Conservation (phyloP, 176 grass and related monocot species). For the Carex kokanica region DNA sequence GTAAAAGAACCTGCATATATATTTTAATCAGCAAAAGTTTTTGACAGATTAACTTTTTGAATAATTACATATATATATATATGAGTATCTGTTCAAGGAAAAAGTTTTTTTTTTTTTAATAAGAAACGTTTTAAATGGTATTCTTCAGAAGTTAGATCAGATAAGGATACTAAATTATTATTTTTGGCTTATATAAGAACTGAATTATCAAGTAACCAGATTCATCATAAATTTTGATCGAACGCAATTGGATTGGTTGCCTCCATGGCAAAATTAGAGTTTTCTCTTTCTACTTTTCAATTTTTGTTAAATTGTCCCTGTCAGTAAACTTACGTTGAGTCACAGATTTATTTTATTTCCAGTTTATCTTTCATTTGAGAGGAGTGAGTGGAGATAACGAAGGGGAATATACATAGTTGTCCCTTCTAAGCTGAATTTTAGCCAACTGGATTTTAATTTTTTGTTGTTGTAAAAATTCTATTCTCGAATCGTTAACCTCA, state of each 20-base stretch:
- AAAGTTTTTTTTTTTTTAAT: not conserved
- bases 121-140: not conserved
- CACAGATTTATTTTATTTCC: not conserved
- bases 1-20: not conserved
- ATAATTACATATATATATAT: no score
- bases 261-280: not conserved
- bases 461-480: not conserved
- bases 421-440: not conserved
- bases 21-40: not conserved
- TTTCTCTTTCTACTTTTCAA: not conserved
- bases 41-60: not conserved
- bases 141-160: not conserved
- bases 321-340: not conserved
- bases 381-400: not conserved
- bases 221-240: not conserved
- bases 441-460: not conserved
- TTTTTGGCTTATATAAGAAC: not conserved
- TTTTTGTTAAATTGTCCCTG: not conserved
- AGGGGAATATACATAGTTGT: not conserved
- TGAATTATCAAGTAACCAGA: not conserved
- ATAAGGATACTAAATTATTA: not conserved
- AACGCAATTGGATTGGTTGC: not conserved
- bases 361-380: constrained; percentile 5
- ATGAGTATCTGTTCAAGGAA: no score
- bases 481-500: not conserved